A percentile compares a stretch with the other conserved stretches of the same genome.
phyloP scores from a whole-genome alignment of 2,329 filamentous ascomycete genomes.

The Aspergillus japonicus region DNA sequence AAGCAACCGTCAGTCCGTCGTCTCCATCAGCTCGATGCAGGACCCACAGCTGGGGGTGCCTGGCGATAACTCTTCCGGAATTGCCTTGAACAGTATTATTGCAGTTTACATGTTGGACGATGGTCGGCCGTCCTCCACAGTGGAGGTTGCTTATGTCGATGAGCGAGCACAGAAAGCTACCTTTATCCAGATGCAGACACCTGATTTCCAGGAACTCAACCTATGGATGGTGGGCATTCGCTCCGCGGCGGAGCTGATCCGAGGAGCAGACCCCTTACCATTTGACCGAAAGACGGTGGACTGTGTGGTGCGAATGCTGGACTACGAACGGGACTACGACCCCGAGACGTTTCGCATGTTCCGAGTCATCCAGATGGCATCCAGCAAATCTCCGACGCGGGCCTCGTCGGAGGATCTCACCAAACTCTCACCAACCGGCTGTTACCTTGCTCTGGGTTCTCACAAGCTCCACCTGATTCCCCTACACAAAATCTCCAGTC shows the following conservation, averaged over 20 bases:
- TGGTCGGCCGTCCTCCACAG: slow-evolving; percentile 63
- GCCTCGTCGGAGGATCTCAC: slow-evolving; percentile 66
- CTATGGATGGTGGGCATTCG: slow-evolving; percentile 64
- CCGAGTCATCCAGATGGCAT: slow-evolving; percentile 64
- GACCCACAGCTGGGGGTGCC: slow-evolving; percentile 60
- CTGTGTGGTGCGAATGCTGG: slow-evolving; percentile 61
- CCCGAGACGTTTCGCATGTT: slow-evolving; percentile 66
- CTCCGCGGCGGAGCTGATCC: slow-evolving; percentile 57
- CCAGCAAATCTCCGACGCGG: slow-evolving; percentile 54
- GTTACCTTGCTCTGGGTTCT: slow-evolving; percentile 67
- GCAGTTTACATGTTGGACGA: slow-evolving; percentile 67
- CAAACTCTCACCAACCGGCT: slow-evolving; percentile 63
- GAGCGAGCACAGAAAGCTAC: slow-evolving; percentile 61
- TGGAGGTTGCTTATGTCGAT: slow-evolving; percentile 68
- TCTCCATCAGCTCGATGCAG: slow-evolving; percentile 60
- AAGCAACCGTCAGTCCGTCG: slow-evolving; percentile 54
- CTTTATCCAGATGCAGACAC: slow-evolving; percentile 63
- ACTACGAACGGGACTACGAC: slow-evolving; percentile 68
- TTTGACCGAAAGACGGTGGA: slow-evolving; percentile 62
- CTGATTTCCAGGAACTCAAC: slow-evolving; percentile 63
- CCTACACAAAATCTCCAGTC: slow-evolving; percentile 57
- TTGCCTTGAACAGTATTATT: slow-evolving; percentile 65
- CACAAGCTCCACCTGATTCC: slow-evolving; percentile 69
- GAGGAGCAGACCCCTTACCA: slow-evolving; percentile 51
- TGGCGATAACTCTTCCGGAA: slow-evolving; percentile 54